Percentiles rank a stretch among this genome's conserved stretches.
phyloP scores from a whole-genome alignment of 257 asterid species.

The Penstemon eatonii region DNA sequence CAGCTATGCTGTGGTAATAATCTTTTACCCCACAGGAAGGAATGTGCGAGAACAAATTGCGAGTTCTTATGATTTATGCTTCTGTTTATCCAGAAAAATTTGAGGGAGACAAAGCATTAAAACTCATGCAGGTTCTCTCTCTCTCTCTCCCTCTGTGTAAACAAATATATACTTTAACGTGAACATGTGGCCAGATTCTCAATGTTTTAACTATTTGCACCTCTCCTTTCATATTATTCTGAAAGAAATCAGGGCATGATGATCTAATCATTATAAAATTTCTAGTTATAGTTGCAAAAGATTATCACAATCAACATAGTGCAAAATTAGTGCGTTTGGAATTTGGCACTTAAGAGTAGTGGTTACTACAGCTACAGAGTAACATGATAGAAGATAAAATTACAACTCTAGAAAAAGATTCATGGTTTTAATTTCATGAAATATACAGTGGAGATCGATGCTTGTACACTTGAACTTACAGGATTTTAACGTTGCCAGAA shows the following conservation, averaged over 20 bases:
- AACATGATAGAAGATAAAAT: background rate
- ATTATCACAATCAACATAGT: background rate
- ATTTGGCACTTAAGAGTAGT: background rate
- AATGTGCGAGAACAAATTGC: conserved; percentile 62
- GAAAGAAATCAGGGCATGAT: background rate
- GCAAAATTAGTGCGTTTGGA: background rate
- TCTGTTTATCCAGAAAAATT: conserved; percentile 88
- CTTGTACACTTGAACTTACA: background rate
- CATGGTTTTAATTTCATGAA: background rate
- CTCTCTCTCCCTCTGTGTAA: conserved; percentile 5
- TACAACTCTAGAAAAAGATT: background rate
- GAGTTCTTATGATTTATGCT: conserved; percentile 89
- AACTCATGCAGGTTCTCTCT: conserved; percentile 87
- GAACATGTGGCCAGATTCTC: background rate
- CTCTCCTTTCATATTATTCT: background rate
- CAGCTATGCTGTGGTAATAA: conserved; percentile 15
- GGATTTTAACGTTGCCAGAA: background rate
- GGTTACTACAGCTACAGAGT: background rate
- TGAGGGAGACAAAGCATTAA: conserved; percentile 86
- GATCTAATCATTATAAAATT: too few relatives aligned
- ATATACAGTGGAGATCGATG: background rate
- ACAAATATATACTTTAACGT: background rate
- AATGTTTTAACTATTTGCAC: background rate
- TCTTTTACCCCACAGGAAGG: conserved; percentile 51
- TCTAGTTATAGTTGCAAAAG: background rate